phyloP scores from a whole-genome alignment of 164 flowering plant species.

The Magnolia officinalis region DNA sequence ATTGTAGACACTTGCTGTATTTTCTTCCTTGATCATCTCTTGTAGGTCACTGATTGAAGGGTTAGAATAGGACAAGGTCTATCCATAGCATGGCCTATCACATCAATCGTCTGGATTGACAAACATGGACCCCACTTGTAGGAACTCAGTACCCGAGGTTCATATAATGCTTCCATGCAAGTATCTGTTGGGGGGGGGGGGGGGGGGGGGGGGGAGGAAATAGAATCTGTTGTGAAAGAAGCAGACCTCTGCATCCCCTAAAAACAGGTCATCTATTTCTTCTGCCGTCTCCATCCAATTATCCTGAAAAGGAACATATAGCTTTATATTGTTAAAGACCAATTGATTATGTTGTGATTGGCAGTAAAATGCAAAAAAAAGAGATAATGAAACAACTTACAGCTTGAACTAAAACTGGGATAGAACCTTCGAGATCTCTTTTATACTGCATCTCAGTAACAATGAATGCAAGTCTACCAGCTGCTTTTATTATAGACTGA shows the following conservation, averaged over 20 bases:
- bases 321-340: background rate
- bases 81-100: no score
- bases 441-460: slow-evolving; percentile 39
- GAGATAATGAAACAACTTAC: slow-evolving; percentile 28
- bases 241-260: slow-evolving; percentile 75
- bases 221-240: background rate
- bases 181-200: no score
- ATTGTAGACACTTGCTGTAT: no score
- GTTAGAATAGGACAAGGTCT: no score
- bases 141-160: no score
- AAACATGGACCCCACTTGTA: no score
- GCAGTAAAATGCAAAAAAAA: background rate
- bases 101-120: no score
- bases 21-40: no score
- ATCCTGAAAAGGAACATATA: slow-evolving; percentile 30
- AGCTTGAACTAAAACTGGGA: slow-evolving; percentile 52
- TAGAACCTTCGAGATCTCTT: slow-evolving; percentile 49
- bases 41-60: no score
- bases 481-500: slow-evolving; percentile 46
- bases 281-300: slow-evolving; percentile 73
- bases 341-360: background rate
- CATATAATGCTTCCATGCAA: background rate
- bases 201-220: background rate
- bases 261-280: slow-evolving; percentile 66
- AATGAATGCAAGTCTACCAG: slow-evolving; percentile 44